Conservation (phyloP, 2,329 filamentous ascomycete species). For the Sclerotinia trifoliorum region DNA sequence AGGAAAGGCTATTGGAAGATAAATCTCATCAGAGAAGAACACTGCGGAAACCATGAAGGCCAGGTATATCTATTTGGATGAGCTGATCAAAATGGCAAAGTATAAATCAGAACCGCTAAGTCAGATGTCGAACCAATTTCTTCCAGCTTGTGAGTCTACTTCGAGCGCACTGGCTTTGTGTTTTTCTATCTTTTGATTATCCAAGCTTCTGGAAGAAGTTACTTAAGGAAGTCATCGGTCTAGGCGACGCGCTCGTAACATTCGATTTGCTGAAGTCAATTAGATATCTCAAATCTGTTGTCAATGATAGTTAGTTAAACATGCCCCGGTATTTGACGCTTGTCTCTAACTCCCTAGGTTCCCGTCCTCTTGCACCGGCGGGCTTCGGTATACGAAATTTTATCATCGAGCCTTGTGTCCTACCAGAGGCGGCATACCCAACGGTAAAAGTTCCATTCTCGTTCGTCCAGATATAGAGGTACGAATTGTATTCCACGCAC, state of each 20-base stretch:
- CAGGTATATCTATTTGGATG: constrained; percentile 49
- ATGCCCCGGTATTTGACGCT: not conserved
- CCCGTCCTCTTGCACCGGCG: not conserved
- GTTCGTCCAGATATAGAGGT: constrained; percentile 29
- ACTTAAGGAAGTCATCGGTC: constrained; percentile 27
- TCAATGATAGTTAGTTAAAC: constrained; percentile 52
- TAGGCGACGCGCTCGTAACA: constrained; percentile 43
- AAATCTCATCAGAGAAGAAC: not conserved
- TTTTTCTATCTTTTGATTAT: too few species aligned
- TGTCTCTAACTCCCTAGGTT: not conserved
- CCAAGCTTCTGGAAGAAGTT: constrained; percentile 38
- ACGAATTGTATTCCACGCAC: constrained; percentile 30
- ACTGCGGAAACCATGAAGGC: too few species aligned
- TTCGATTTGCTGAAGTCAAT: constrained; percentile 51
- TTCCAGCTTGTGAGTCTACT: constrained; percentile 46
- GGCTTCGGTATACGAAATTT: not conserved
- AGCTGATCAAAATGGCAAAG: constrained; percentile 46
- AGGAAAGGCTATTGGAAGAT: constrained; percentile 17
- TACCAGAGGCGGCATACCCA: constrained; percentile 37
- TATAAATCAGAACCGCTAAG: constrained; percentile 43
- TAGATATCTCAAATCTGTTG: constrained; percentile 53
- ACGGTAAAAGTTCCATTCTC: constrained; percentile 33
- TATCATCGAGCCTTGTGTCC: not conserved
- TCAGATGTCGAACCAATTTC: constrained; percentile 40
- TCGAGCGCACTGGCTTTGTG: constrained; percentile 40